These are phyloP conservation scores for Acanthamoeba lenticulata DNA, from an alignment of 208 protist genomes.

Conservation along the genomic window DNA sequence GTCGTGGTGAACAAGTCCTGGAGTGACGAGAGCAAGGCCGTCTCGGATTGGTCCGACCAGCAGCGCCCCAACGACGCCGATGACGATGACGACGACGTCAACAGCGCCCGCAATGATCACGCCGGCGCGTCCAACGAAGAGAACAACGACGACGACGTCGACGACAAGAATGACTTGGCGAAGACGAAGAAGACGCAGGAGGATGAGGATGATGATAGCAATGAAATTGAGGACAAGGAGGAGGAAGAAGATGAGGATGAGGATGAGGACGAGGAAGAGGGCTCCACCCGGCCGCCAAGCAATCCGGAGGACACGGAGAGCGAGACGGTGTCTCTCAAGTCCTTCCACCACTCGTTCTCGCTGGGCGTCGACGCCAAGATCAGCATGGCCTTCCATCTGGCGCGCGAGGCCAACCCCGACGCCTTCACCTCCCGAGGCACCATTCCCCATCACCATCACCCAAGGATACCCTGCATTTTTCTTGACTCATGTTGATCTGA, in stretches of 20 bases:
- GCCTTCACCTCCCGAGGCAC: conserved; percentile 54
- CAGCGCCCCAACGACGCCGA: not conserved
- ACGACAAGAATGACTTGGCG: not conserved
- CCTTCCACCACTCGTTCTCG: conserved; percentile 20
- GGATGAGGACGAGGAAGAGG: too few species aligned
- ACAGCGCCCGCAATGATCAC: not conserved
- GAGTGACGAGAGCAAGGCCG: too few species aligned
- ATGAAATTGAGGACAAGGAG: too few species aligned
- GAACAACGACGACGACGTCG: not conserved
- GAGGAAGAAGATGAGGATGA: too few species aligned
- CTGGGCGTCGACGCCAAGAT: conserved; percentile 41
- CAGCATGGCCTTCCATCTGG: conserved; percentile 36
- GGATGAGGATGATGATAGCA: too few species aligned
- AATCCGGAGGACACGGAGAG: too few species aligned
- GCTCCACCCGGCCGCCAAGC: too few species aligned
- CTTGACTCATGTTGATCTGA: not conserved
- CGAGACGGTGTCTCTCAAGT: not conserved
- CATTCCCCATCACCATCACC: not conserved
- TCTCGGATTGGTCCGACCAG: too few species aligned
- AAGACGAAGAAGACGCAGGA: not conserved
- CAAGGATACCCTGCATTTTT: not conserved
- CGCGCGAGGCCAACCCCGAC: conserved; percentile 41
- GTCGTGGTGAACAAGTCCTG: too few species aligned
- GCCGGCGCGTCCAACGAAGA: too few species aligned
- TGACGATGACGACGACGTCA: not conserved